phyloP scores from a whole-genome alignment of 2,329 filamentous ascomycete genomes.

The Monosporascus sp. region DNA sequence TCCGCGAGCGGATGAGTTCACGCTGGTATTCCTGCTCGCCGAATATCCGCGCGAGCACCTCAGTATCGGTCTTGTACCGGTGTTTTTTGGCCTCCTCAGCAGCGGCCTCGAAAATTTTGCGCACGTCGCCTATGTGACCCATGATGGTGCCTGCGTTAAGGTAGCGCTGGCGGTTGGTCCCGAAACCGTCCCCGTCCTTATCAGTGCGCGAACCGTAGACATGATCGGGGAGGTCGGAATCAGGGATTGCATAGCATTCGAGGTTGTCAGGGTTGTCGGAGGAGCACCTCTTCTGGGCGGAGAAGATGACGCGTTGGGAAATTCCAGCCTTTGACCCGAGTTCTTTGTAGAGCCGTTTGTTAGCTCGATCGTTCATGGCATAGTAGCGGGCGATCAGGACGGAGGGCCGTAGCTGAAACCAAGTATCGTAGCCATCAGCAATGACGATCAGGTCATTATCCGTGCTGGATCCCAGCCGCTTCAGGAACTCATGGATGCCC shows the following conservation, averaged over 20 bases:
- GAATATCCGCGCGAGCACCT: slow-evolving; percentile 23
- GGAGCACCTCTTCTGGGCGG: slow-evolving; percentile 10
- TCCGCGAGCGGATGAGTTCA: slow-evolving; percentile 17
- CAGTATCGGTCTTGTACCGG: slow-evolving; percentile 12
- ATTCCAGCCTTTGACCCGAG: not conserved
- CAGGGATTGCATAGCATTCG: slow-evolving; percentile 7
- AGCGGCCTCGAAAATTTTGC: slow-evolving; percentile 4
- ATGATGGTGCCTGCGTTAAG: slow-evolving; percentile 12
- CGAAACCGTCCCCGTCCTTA: not conserved
- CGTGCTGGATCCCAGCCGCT: not conserved
- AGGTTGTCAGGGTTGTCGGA: not conserved
- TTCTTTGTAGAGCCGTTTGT: slow-evolving; percentile 3
- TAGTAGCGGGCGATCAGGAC: slow-evolving; percentile 12
- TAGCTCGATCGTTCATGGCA: slow-evolving; percentile 8
- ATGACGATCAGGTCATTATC: slow-evolving; percentile 11
- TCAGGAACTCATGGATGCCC: not conserved
- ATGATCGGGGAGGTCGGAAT: slow-evolving; percentile 1
- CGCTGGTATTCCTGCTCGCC: slow-evolving; percentile 25
- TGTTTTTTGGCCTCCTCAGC: not conserved
- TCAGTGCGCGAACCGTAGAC: slow-evolving; percentile 7
- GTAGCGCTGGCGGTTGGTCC: slow-evolving; percentile 4
- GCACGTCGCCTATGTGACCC: slow-evolving; percentile 7
- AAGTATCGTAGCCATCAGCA: slow-evolving; percentile 13
- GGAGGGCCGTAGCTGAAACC: slow-evolving; percentile 14
- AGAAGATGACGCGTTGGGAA: slow-evolving; percentile 6